phyloP scores from a whole-genome alignment of 2,329 filamentous ascomycete species.

The Colletotrichum australisinense region DNA sequence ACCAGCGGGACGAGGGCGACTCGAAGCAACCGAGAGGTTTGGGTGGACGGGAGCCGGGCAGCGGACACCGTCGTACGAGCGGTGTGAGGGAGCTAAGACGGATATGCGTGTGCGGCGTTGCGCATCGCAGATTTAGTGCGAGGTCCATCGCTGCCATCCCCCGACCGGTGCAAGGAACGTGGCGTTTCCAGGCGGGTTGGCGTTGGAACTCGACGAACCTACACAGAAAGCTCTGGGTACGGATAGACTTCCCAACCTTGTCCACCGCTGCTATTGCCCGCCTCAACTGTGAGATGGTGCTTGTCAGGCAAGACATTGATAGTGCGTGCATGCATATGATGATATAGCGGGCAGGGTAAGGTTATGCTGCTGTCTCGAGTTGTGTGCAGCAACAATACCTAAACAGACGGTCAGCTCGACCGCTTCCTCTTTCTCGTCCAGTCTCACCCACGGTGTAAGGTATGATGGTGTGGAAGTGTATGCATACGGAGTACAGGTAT shows the following conservation, averaged over 20 bases:
- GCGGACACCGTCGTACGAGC: conserved; percentile 23
- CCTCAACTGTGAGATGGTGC: conserved; percentile 19
- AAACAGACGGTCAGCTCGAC: conserved; percentile 18
- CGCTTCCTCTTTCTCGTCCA: background rate
- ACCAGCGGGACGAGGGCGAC: conserved; percentile 10
- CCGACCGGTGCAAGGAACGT: conserved; percentile 35
- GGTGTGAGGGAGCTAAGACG: conserved; percentile 34
- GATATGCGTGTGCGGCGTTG: conserved; percentile 36
- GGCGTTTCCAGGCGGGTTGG: conserved; percentile 19
- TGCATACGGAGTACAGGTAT: background rate
- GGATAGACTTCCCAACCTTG: conserved; percentile 14
- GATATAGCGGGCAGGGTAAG: background rate
- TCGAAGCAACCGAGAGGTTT: conserved; percentile 6
- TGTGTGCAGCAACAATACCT: background rate
- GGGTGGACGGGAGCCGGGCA: conserved; percentile 9
- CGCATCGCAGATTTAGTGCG: conserved; percentile 36
- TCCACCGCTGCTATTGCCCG: conserved; percentile 8
- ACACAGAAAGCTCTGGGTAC: conserved; percentile 16
- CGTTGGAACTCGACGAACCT: conserved; percentile 31
- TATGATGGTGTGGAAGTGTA: background rate
- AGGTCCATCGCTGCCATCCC: conserved; percentile 29
- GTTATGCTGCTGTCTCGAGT: background rate
- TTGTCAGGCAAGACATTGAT: background rate
- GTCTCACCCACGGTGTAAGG: background rate
- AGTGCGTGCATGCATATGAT: background rate